Evolutionary conservation across 768 basidiomycete species (phyloP).

Genomic region (Tylopilus vinaceipallidus): DNA sequence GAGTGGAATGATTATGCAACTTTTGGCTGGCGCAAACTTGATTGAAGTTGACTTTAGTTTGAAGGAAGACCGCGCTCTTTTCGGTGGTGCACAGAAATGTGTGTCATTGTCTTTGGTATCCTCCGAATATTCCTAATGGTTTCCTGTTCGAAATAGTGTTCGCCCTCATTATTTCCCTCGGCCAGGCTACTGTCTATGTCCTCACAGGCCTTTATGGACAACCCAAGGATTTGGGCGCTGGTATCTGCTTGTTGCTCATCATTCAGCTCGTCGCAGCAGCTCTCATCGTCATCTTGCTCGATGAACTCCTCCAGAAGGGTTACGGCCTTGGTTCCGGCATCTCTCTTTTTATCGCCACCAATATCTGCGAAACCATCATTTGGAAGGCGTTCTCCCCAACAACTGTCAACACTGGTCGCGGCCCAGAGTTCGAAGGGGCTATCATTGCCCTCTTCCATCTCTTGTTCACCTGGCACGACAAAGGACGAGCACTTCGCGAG

Average conservation of each 20-base stretch:
- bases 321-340: slow-evolving; percentile 99
- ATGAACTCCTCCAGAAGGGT: slow-evolving; percentile 98
- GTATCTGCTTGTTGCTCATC: slow-evolving; percentile 94
- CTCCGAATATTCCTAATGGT: background rate
- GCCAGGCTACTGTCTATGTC: slow-evolving; percentile 96
- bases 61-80: slow-evolving; percentile 95
- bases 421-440: slow-evolving; percentile 97
- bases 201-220: slow-evolving; percentile 95
- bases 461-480: slow-evolving; percentile 97
- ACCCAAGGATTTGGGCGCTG: slow-evolving; percentile 89
- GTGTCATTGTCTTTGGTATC: slow-evolving; percentile 29
- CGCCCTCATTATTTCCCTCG: slow-evolving; percentile 93
- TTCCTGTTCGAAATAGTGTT: too few relatives aligned
- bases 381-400: slow-evolving; percentile 99
- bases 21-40: slow-evolving; percentile 94
- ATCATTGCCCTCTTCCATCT: slow-evolving; percentile 96
- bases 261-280: slow-evolving; percentile 93
- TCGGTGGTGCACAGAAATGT: slow-evolving; percentile 97
- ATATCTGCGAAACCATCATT: slow-evolving; percentile 98
- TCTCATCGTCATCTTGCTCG: slow-evolving; percentile 96
- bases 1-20: slow-evolving; percentile 99
- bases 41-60: slow-evolving; percentile 97
- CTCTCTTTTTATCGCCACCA: slow-evolving; percentile 98
- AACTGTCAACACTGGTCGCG: slow-evolving; percentile 96
- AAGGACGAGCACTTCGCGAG: slow-evolving; percentile 93